Percentiles rank a stretch among this genome's conserved stretches.
Conservation (phyloP, 1,139 yeast species). For the Wickerhamomyces sp. region DNA sequence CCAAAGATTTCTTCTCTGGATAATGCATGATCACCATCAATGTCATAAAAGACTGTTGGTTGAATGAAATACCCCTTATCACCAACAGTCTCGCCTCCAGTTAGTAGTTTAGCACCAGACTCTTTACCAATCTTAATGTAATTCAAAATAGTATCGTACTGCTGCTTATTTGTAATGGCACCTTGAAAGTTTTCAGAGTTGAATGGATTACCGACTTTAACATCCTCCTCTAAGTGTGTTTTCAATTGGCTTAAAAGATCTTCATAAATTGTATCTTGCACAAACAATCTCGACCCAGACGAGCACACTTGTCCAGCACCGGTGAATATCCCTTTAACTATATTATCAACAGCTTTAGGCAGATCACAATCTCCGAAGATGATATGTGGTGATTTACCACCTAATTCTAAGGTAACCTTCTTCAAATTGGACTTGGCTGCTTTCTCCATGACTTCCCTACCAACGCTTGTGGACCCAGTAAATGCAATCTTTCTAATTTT, state of each 20-base stretch:
- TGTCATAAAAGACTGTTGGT: conserved; percentile 68
- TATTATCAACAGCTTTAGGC: conserved; percentile 54
- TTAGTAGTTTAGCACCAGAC: conserved; percentile 63
- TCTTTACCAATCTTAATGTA: conserved; percentile 68
- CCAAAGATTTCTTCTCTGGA: conserved; percentile 69
- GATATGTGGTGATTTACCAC: conserved; percentile 81
- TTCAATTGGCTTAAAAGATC: conserved; percentile 56
- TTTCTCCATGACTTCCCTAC: conserved; percentile 64
- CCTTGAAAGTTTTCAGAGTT: conserved; percentile 64
- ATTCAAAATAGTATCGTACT: conserved; percentile 65
- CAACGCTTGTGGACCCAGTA: conserved; percentile 79
- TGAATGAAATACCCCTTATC: conserved; percentile 59
- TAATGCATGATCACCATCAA: conserved; percentile 44
- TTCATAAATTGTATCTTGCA: conserved; percentile 73
- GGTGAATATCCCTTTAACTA: conserved; percentile 61
- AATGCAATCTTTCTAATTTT: conserved; percentile 74
- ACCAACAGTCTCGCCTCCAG: conserved; percentile 66
- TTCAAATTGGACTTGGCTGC: conserved; percentile 66
- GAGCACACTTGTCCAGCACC: conserved; percentile 88
- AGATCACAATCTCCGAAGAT: conserved; percentile 72
- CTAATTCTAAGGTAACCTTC: conserved; percentile 79
- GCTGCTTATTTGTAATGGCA: conserved; percentile 67
- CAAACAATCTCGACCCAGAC: conserved; percentile 79
- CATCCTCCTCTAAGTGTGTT: conserved; percentile 43
- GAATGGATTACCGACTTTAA: conserved; percentile 74